Percentiles rank a stretch among this genome's conserved stretches.
These are phyloP conservation scores for Trichosporon sp. DNA, from an alignment of 1,284 basidiomycete species.

Conservation along the genomic window DNA sequence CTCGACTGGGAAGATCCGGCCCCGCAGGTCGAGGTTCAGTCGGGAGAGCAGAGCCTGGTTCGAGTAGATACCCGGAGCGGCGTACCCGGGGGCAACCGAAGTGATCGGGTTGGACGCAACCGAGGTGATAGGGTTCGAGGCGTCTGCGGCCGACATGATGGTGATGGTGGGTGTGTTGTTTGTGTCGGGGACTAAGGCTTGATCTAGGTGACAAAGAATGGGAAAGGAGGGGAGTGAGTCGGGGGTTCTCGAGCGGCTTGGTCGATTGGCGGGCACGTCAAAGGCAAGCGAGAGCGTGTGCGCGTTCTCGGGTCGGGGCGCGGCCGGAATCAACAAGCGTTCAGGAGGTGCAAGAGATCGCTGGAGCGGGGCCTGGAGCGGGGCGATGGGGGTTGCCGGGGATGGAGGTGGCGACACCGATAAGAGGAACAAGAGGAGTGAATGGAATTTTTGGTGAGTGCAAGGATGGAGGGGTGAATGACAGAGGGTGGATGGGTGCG, in stretches of 20 bases:
- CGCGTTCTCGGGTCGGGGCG: not conserved
- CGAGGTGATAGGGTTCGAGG: constrained; percentile 50
- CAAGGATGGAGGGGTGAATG: not conserved
- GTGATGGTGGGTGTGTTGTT: not conserved
- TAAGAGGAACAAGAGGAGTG: not conserved
- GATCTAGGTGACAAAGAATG: not conserved
- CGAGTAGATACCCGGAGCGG: constrained; percentile 24
- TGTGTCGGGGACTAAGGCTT: not conserved
- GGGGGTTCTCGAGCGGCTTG: not conserved
- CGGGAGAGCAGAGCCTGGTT: constrained; percentile 67
- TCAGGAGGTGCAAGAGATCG: not conserved
- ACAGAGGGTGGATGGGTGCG: not conserved
- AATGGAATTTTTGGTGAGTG: not conserved
- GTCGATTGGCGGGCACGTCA: not conserved
- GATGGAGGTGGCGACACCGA: not conserved
- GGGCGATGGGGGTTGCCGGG: not conserved
- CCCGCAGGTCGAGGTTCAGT: constrained; percentile 86
- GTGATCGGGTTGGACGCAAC: constrained; percentile 57
- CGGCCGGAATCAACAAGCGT: not conserved
- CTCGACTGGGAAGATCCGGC: constrained; percentile 88
- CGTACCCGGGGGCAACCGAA: constrained; percentile 62
- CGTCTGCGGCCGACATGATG: constrained; percentile 30
- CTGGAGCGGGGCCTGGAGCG: not conserved
- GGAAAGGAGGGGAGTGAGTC: not conserved
- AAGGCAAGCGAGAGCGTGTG: not conserved